Base-by-base conservation (phyloP, 1,284 basidiomycete species). In the Trichosporon sp. region DNA sequence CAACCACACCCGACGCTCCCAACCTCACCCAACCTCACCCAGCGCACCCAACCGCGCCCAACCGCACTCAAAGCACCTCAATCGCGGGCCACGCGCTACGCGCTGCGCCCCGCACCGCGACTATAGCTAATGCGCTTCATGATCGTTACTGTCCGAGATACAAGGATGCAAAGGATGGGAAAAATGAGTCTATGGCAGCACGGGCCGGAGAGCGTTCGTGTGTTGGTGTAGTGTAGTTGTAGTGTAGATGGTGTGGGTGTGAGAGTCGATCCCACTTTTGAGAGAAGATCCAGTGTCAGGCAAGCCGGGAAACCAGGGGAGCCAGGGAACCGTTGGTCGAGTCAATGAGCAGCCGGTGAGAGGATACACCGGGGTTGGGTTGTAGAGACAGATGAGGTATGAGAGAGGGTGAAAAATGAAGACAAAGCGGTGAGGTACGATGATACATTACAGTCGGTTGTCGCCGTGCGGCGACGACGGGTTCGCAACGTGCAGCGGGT, bases 401-500 rank as follows among this genome's bases (percentile, higher is more conserved):
- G 19, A 25, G 23, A 49, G 46, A 5, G 6, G 3, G 21, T 13
- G 14, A 7, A 16, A 31, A 10, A 16, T n/a, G n/a, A n/a, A 37
- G 13, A 16, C 34, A 37, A 37, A 37, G n/a, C 4, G 4, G 13
- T 13, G 13, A 16, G 13, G 34, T 37, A 3, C n/a, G 34, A 37
- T 37, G 34, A 37, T 37, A 3, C 13, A 13, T 54, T 54, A 54
- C 49, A 54, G 31, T n/a, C 49, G 49, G 49, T 33, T 32, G 31
- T 56, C 32, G 56, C 56, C 33, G 33, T 57, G 56, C 31, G 56
- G 58, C 32, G 25, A 31, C 3, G 49, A 54, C 29, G 66, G 66
- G 62, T 68, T 68, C 40, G 65, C 66, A 31, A 71, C 69, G 57
- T 72, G 70, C 34, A 74, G 64, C 19, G 70, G 73, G 65, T 73